Base-by-base conservation (phyloP, 768 basidiomycete genomes). In the Mycena sanguinolenta region DNA sequence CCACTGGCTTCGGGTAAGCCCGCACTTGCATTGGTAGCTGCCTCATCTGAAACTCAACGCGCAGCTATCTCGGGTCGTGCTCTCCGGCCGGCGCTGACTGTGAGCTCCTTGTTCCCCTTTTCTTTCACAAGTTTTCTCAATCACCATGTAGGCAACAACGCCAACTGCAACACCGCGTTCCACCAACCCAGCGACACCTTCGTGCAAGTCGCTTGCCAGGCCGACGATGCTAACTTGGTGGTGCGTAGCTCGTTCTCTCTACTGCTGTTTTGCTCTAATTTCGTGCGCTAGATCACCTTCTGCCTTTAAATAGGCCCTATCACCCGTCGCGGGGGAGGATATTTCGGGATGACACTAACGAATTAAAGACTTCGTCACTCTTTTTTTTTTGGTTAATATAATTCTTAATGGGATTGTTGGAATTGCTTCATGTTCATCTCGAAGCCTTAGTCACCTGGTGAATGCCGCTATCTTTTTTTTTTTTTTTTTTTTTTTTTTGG, bases 131-230 rank as follows among this genome's bases (percentile, higher is more conserved):
- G 49, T 27, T 28, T 25, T 32, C 36, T 55, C 39, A 66, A 50
- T 28, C 52, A 38, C n/a, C 38, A 12, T 34, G 17, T 62, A 82
- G 82, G 81, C 69, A 79, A 63, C 30, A 73, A 64, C 46, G 52
- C 77, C 2, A 73, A 65, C 62, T 83, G 82, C 74, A 58, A 72
- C 28, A 78, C 78, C 27, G 82, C 80, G 3, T 81, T 82, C 76
- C 75, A 76, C 58, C n/a, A 70, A 7, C 65, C 77, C 4, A 54
- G 34, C n/a, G 76, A 82, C 42, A 81, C 71, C 19, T 54, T 61
- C 17, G 81, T 79, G 27, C 82, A 82, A 69, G 78, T 79, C 6
- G 75, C 79, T 7, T 83, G 82, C 70, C 80, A 81, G 63, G 58
- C 25, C 7, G 68, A 82, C 64, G 72, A 83, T 71, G 82, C 80